Evolutionary conservation across 305 asterid genomes (phyloP), one percentile per base, ranked within the genome.

Genomic region (Ajuga reptans): DNA sequence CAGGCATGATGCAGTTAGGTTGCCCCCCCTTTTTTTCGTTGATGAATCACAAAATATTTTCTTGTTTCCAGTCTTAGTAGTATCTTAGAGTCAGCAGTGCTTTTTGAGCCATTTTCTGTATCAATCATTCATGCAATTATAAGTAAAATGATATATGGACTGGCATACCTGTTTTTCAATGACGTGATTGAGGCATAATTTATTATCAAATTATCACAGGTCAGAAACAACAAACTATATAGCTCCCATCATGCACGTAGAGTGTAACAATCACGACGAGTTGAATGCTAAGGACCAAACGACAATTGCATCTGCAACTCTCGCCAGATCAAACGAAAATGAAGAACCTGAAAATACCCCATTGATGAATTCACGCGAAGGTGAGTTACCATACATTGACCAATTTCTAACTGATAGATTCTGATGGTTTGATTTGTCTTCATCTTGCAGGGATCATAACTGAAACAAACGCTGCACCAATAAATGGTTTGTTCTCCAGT

Each of bases 391-490:
- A n/a, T 43, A 61, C 50, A 55, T 58, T 47, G 21, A 66, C 51
- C 39, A 39, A 42, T 63, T 46, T 21, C 66, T 61, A 55, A 33
- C 37, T 65, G 34, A 55, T 43, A 16, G 16, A 43, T 51, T 69
- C 78, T 45, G 74, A 75, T 69, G 57, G 68, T 68, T 69, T 37
- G 50, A 52, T 67, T 66, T 58, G 51, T 70, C 77, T 45, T 75
- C 29, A 46, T 64, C 64, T 39, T 54, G 78, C 87, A 85, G 92
- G 72, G 46, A 68, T 68, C 56, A 58, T 16, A 46, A 73, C 64
- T 45, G 76, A 75, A 66, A 34, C 63, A 46, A 56, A 69, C 69
- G 78, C 79, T 68, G 75, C 78, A 45, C 62, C 75, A 74, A 56
- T 67, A 56, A 53, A 66, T 64, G 73, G 43, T 60, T 79, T 72